phyloP scores from a whole-genome alignment of 163 green algal genomes.

The Prototheca wickerhamii region DNA sequence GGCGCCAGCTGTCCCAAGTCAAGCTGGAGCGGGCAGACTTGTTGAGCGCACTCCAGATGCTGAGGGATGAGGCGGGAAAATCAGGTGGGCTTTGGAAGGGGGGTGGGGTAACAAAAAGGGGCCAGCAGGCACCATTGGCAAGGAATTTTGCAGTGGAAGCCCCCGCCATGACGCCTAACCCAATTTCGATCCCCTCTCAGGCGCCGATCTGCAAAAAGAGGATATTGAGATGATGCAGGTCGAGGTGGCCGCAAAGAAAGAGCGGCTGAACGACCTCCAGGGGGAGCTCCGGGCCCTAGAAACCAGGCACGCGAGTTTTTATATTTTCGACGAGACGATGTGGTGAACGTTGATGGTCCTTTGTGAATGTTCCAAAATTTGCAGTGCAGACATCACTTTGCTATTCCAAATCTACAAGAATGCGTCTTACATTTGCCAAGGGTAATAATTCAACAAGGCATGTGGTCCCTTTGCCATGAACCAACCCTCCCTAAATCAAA shows the following conservation, averaged over 20 bases:
- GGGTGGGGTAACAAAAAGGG: too few species aligned
- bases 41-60: conserved; percentile 44
- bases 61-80: conserved; percentile 29
- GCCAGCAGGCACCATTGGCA: neutral
- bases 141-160: neutral
- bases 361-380: too few species aligned
- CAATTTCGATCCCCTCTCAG: conserved; percentile 15
- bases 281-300: conserved; percentile 21
- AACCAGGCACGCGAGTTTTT: conserved; percentile 3
- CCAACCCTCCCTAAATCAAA: too few species aligned
- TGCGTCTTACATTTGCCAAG: too few species aligned
- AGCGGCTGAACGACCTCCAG: conserved; percentile 74
- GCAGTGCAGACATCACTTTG: too few species aligned
- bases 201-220: conserved; percentile 62
- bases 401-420: too few species aligned
- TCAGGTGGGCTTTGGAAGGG: conserved; percentile 1
- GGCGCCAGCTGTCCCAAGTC: conserved; percentile 47
- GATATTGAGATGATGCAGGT: conserved; percentile 54
- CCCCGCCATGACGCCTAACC: neutral
- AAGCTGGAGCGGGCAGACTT: conserved; percentile 63
- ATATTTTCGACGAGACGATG: too few species aligned
- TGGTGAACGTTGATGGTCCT: conserved; percentile 9
- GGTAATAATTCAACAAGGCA: too few species aligned
- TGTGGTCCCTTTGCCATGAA: too few species aligned
- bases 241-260: conserved; percentile 72